Base-by-base conservation (phyloP, 2,329 filamentous ascomycete genomes). In the Trichoderma gracile region DNA sequence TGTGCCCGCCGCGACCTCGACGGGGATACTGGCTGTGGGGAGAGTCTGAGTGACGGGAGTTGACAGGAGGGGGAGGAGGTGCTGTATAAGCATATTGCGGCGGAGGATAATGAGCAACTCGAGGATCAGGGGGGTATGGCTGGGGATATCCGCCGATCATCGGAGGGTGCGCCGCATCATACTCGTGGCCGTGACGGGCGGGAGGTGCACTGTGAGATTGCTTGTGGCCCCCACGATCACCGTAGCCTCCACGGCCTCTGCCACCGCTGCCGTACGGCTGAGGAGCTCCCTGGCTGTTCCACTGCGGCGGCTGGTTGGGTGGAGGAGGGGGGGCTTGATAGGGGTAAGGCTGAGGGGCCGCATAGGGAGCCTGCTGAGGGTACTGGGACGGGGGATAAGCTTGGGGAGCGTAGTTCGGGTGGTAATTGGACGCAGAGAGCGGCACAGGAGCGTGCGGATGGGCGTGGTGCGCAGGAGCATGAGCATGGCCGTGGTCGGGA, bases 371-470 rank as follows among this genome's bases (percentile, higher is more conserved):
- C 59, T 80, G 80, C 66, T 81, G 81, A 14, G 76, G 70, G 65
- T 79, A 78, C 60, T 80, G 78, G 25, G 77, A 64, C 50, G 75
- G 71, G 38, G 74, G 74, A 65, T 86, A 87, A 9, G 78, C 73
- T 69, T 86, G 86, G 46, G 82, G 81, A 45, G 84, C 80, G 71
- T 86, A 87, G 73, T 84, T 85, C 40, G 83, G 83, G 68, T 86
- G 84, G 69, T 86, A 86, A 69, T 83, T 84, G 66, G 81, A 78
- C 38, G 82, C 75, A 56, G 83, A 79, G 40, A 86, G 75, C 30
- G 82, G 81, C 61, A 78, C 72, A 46, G 79, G 78, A 49, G 77
- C 75, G 69, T 84, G 83, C 40, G 79, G 73, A 25, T 80, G 77
- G n/a, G 75, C 73, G 67, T 78, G 77, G 59, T 78, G 77, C 38